Evolutionary conservation across 257 asterid genomes (phyloP), one percentile per base, ranked within the genome.

Genomic region (Solanum corneliomulleri): DNA sequence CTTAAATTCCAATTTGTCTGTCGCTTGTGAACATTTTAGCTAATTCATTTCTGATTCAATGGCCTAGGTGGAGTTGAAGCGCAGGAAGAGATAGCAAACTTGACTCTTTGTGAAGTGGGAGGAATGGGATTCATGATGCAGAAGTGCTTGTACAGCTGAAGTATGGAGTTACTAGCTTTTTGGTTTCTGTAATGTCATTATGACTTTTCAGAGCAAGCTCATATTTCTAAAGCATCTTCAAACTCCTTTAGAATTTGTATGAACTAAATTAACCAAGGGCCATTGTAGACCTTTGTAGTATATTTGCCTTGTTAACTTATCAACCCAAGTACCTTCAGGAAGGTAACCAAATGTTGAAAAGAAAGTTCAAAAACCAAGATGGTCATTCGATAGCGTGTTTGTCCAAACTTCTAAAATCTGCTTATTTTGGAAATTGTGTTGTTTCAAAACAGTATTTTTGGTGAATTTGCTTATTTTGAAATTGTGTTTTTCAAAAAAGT

Each of bases 31-130:
- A 49, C 27, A 27, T 49, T 78, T 78, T 45, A 8, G 64, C 84
- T 80, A 80, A 80, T 45, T 69, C 85, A 21, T 49, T 20, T 81
- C 33, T 56, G 37, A 86, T 87, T 45, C 39, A 21, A 68, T 86
- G 86, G 68, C 52, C 52, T 86, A 93, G 95, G 96, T 90, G 91
- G 94, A 90, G 87, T 87, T 93, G 33, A 93, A 92, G 90, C 95
- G 94, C 49, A 91, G 94, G 85, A 93, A 91, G 92, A 92, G 96
- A 85, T 93, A 87, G 90, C 88, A 15, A 15, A 68, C 66, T 47
- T n/a, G 86, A 58, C 81, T 64, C 62, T 75, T 64, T 58, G 82
- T 81, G 86, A 86, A 87, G 71, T 58, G 85, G 85, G n/a, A 88
- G 91, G 89, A 72, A 72, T 37, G 49, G 81, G n/a, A 11, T 72